A percentile compares a stretch with the other conserved stretches of the same genome.
Evolutionary conservation across 1,284 basidiomycete genomes (phyloP).

Genomic region (Cystobasidium pallidum): DNA sequence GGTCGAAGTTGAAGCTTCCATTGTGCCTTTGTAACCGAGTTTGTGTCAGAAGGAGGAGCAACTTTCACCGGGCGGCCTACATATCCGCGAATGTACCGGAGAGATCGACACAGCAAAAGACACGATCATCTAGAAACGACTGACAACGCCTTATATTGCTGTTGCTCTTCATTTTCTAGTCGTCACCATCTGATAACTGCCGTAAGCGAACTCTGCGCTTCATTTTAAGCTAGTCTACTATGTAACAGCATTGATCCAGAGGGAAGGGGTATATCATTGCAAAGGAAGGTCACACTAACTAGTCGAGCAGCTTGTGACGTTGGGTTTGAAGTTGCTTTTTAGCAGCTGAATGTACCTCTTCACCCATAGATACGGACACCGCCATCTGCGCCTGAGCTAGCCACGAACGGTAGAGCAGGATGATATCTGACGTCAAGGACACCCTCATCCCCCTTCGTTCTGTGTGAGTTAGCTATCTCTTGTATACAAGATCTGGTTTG

Average conservation of each 20-base stretch:
- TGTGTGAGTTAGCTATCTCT: slow-evolving; percentile 79
- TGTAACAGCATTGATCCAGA: neutral
- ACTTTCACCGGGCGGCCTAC: neutral
- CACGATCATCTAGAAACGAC: too few species aligned
- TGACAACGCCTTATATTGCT: neutral
- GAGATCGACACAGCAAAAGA: neutral
- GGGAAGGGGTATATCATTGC: neutral
- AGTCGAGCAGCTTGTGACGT: too few species aligned
- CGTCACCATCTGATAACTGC: slow-evolving; percentile 14
- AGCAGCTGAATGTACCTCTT: neutral
- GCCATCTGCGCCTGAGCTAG: slow-evolving; percentile 92
- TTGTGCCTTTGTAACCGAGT: neutral
- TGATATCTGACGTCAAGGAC: slow-evolving; percentile 86
- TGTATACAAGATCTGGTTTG: slow-evolving; percentile 67
- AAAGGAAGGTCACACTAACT: too few species aligned
- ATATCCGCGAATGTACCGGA: neutral
- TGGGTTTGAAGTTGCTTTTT: too few species aligned
- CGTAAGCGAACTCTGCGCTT: neutral
- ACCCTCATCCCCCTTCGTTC: slow-evolving; percentile 85
- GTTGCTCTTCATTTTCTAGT: slow-evolving; percentile 4
- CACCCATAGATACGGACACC: slow-evolving; percentile 74
- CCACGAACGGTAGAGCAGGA: slow-evolving; percentile 80
- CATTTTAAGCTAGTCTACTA: slow-evolving; percentile 1
- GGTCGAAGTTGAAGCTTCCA: slow-evolving; percentile 26
- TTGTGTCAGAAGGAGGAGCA: slow-evolving; percentile 3